Conservation (phyloP, 2,329 filamentous ascomycete species). For the Hymenoscyphus linearis region DNA sequence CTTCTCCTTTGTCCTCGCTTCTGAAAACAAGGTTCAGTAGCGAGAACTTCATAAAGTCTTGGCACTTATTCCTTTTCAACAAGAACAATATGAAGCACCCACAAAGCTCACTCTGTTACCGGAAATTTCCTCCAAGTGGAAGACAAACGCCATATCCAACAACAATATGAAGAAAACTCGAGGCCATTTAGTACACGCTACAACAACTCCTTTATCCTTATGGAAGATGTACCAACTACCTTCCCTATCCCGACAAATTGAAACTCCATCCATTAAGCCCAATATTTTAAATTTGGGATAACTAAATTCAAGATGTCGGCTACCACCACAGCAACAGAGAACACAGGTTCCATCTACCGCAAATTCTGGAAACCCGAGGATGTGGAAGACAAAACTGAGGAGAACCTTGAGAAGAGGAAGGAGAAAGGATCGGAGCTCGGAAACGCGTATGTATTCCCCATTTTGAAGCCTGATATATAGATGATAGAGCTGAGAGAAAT, state of each 20-base stretch:
- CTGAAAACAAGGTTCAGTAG: not conserved
- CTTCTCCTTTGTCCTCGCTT: not conserved
- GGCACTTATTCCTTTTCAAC: not conserved
- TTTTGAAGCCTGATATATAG: no score
- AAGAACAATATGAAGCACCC: not conserved
- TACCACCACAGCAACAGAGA: not conserved
- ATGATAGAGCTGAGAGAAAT: not conserved
- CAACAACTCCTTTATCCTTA: not conserved
- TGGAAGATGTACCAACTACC: not conserved
- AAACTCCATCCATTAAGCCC: not conserved
- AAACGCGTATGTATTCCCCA: not conserved
- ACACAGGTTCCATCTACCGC: not conserved
- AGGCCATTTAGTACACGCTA: not conserved
- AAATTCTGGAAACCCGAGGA: not conserved
- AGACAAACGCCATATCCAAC: not conserved
- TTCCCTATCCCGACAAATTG: not conserved
- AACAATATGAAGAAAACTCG: not conserved
- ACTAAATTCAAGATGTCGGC: not conserved
- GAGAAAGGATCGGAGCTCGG: not conserved
- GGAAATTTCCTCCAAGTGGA: not conserved
- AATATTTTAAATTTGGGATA: not conserved
- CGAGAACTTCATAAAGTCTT: not conserved
- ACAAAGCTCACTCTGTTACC: not conserved
- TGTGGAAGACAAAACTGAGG: not conserved
- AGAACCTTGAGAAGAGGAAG: not conserved